A percentile compares a stretch with the other conserved stretches of the same genome.
These are phyloP conservation scores for Pseudogymnoascus sp. DNA, from an alignment of 2,329 filamentous ascomycete genomes.

Conservation along the genomic window DNA sequence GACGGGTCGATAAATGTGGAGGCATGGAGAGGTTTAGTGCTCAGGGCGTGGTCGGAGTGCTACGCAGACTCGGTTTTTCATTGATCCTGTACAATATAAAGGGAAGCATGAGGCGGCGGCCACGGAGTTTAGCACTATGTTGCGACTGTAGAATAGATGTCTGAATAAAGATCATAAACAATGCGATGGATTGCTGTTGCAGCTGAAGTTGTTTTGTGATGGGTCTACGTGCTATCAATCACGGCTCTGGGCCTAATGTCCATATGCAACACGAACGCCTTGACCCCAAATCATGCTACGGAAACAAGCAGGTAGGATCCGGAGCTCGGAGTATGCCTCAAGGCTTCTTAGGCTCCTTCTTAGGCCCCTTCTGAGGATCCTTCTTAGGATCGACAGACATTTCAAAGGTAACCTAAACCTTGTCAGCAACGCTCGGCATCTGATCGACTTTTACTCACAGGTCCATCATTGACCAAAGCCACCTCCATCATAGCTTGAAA, in stretches of 20 bases:
- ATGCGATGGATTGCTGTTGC: not conserved
- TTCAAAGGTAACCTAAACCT: not conserved
- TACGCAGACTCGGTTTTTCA: conserved; percentile 2
- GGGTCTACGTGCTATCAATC: not conserved
- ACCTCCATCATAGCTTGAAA: conserved; percentile 99
- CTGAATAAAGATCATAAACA: conserved; percentile 9
- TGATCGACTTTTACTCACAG: conserved; percentile 36
- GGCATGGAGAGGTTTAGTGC: not conserved
- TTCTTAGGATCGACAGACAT: not conserved
- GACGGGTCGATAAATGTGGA: not conserved
- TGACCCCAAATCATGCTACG: not conserved
- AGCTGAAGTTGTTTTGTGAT: not conserved
- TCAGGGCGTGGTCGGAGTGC: conserved; percentile 1
- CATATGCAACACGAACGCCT: not conserved
- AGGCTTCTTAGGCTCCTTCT: not conserved
- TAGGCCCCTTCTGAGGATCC: not conserved
- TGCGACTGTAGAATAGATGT: conserved; percentile 10
- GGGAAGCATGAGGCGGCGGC: conserved; percentile 5
- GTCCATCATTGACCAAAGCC: conserved; percentile 77
- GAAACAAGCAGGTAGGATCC: not conserved
- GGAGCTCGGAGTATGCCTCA: not conserved
- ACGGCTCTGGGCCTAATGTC: not conserved
- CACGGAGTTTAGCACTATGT: conserved; percentile 9
- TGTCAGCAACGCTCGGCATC: not conserved
- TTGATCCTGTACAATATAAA: conserved; percentile 9